Evolutionary conservation across 805 yeast species (phyloP), one percentile per base, ranked within the genome.

Genomic region (Isabelozyma heimii): DNA sequence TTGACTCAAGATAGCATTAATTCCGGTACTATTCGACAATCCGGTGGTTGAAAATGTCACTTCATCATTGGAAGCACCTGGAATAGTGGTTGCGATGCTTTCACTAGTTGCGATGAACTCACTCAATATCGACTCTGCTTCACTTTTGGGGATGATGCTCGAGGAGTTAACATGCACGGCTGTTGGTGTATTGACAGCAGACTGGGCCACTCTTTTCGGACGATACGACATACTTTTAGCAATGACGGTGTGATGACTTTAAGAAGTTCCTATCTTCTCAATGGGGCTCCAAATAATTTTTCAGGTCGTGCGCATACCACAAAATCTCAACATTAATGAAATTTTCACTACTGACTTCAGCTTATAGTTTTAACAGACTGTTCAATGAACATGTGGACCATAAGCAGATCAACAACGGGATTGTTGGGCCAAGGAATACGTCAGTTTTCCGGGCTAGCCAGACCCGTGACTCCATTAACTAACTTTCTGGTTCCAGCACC

Each of bases 1-100:
- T 70, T 88, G 96, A 49, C 87, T 74, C 52, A 73, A 57, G 15
- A 79, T 72, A 26, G 80, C 74, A 59, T 68, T 60, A 51, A 59
- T 63, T 2, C 73, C 71, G 5, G 64, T 53, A 14, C 54, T 54
- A 35, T 61, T 63, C 27, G 72, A 63, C 52, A 72, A 59, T 0
- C 76, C 75, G 1, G 67, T 65, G 14, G 50, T 43, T 5, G 52
- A 39, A 28, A 52, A 55, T 8, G 60, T 54, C 16, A 49, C 47
- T 26, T 47, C 55, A 13, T 67, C 59, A 37, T 66, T 65, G 17
- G 59, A 57, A 43, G 49, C 48, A 5, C 54, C 56, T 10, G 65
- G 60, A 20, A 61, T 43, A 16, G 67, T 58, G n/a, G 65, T 53
- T 16, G 70, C 65, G 50, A 65, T 65, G 39, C 52, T 55, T 49